Base-by-base conservation (phyloP, 345 rosid species). In the Noccaea bulbosa region DNA sequence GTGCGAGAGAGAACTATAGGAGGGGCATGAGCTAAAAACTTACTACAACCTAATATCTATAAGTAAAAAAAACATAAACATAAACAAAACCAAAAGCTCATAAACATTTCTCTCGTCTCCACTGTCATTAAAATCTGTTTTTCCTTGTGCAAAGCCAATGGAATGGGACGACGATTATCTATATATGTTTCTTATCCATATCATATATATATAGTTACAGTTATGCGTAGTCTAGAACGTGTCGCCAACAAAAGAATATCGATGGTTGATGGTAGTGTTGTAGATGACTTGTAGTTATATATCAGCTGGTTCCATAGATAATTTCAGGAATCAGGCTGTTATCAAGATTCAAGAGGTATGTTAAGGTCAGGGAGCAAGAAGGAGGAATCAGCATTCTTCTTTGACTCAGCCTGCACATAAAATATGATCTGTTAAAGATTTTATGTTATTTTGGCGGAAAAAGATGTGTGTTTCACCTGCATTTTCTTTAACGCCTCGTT, bases 341-440 rank as follows among this genome's bases (percentile, higher is more conserved):
- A 4, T 83, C 88, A 0, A 82, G 34, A 6, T 93, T 83, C 88
- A 0, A 83, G 34, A 6, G 96, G 86, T 46, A 84, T 58, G 65
- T 90, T 90, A 57, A 87, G 87, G 82, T 90, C 96, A 10, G 96
- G 96, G 47, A 90, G 80, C 77, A 60, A 6, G 35, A 78, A 81
- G 20, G 72, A 69, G 16, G 81, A 41, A 59, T 69, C 82, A 50
- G 49, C 54, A 27, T 7, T 64, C 64, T 53, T 68, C 30, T 46
- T 59, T 46, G 65, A 54, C 35, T 62, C 70, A 62, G 74, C 74
- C 79, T 75, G 74, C 69, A 54, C 11, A 54, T 6, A 49, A 32
- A 73, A 73, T 49, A 14, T 54, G 30, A 65, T 49, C 8, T 56
- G 60, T 72, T 53, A 44, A 43, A 38, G 20, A 39, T 44, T 11